Evolutionary conservation across 148 eudicot genomes (phyloP).

Genomic region (Tetragonia tetragonoides): DNA sequence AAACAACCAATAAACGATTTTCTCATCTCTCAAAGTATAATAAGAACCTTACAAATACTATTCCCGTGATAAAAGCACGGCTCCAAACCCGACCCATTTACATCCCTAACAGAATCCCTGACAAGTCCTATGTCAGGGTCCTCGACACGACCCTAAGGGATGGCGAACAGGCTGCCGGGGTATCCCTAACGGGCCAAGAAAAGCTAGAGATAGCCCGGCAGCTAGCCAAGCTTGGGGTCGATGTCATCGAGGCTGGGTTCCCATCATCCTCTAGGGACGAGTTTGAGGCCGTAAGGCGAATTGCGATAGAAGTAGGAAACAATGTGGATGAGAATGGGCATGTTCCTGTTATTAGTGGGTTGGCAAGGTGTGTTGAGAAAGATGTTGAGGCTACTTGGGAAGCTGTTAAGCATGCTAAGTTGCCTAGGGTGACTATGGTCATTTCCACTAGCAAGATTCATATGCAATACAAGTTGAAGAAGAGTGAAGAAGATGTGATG

Average conservation of each 20-base stretch:
- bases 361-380: constrained; percentile 56
- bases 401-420: constrained; percentile 51
- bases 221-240: constrained; percentile 59
- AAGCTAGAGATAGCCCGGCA: constrained; percentile 64
- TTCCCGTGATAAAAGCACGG: neutral
- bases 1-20: neutral
- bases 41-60: neutral
- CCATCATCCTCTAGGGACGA: constrained; percentile 62
- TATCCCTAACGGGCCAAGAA: constrained; percentile 57
- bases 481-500: constrained; percentile 51
- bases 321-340: constrained; percentile 30
- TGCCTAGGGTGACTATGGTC: constrained; percentile 55
- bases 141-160: constrained; percentile 73
- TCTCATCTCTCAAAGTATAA: neutral
- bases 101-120: constrained; percentile 50
- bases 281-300: constrained; percentile 49
- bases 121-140: constrained; percentile 48
- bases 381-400: constrained; percentile 68
- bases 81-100: constrained; percentile 37
- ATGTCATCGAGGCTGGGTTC: constrained; percentile 67
- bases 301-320: constrained; percentile 55
- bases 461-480: constrained; percentile 62
- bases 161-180: constrained; percentile 75
- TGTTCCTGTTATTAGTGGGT: constrained; percentile 38
- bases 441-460: constrained; percentile 68